Evolutionary conservation across 2,329 filamentous ascomycete species (phyloP), one percentile per base, ranked within the genome.

Genomic region (Aspergillus fumigatus): DNA sequence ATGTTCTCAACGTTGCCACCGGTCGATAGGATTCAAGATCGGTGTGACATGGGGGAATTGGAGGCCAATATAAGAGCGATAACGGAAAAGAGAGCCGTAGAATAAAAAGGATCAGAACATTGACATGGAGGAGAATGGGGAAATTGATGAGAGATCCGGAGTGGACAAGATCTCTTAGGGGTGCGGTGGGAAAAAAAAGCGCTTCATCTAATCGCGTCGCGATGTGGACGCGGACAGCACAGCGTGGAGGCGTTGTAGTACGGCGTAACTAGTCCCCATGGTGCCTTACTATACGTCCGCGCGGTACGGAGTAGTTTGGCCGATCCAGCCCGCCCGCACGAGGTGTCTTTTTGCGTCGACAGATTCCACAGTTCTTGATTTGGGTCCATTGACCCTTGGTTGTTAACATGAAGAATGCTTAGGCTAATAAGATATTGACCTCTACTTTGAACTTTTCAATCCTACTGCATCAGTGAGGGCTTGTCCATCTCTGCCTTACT

Each of bases 191-290:
- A 57, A 62, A 59, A 62, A 59, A 62, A 64, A 59, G 55, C 57
- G 55, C 51, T 57, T 54, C 45, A 56, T 60, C 52, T 57, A 64
- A 67, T 70, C 67, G 67, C 67, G 67, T 70, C 67, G 67, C 67
- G 67, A 65, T 70, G 67, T 68, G 60, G 65, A 70, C 67, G 65
- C 68, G 68, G 67, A 66, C 60, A 56, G 62, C 48, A 51, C 48
- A 57, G 38, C 58, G 58, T 57, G 57, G 48, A 50, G 52, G 50
- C 52, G 43, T 50, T 54, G 35, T 54, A 27, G 52, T 29, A 54
- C 40, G 26, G 32, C 29, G 54, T 32, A 19, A n/a, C 19, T 23
- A 47, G 47, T 52, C 53, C 53, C 35, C 35, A 53, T 29, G 14
- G 48, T 32, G 48, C 38, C 51, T 40, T 9, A 23, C 52, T 52